These are phyloP conservation scores for Penicillium sp. DNA, from an alignment of 2,329 filamentous ascomycete genomes.

Conservation along the genomic window DNA sequence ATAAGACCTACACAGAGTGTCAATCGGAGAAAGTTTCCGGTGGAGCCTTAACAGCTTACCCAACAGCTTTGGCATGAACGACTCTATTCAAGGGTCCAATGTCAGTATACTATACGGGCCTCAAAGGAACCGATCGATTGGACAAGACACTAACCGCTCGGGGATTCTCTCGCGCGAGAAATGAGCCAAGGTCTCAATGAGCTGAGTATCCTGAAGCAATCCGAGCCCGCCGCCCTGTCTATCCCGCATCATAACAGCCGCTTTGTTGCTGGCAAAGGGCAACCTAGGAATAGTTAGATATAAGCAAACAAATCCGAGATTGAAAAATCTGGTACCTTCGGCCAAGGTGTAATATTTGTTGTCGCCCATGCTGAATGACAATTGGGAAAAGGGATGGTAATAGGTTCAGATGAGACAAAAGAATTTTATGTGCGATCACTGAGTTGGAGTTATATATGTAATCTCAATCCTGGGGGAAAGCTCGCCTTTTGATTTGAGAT, in stretches of 20 bases:
- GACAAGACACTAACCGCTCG: slow-evolving; percentile 40
- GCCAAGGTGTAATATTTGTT: slow-evolving; percentile 12
- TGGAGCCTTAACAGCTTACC: slow-evolving; percentile 49
- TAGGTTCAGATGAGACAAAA: background rate
- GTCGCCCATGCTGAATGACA: background rate
- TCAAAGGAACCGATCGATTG: background rate
- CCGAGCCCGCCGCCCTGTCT: slow-evolving; percentile 38
- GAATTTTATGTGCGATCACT: no score
- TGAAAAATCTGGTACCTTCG: slow-evolving; percentile 1
- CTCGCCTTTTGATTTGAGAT: background rate
- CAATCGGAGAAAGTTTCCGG: background rate
- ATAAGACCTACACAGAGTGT: slow-evolving; percentile 25
- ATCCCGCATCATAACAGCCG: slow-evolving; percentile 14
- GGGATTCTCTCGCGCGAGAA: slow-evolving; percentile 61
- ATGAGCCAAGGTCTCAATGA: slow-evolving; percentile 59
- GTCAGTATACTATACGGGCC: background rate
- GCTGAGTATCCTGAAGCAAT: slow-evolving; percentile 55
- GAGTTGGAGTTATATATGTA: background rate
- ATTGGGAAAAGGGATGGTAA: background rate
- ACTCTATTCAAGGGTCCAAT: slow-evolving; percentile 7
- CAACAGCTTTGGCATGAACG: slow-evolving; percentile 22
- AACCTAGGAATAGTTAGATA: slow-evolving; percentile 9
- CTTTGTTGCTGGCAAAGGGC: slow-evolving; percentile 18
- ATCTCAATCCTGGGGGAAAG: background rate
- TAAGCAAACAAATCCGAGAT: background rate